Evolutionary conservation across 495 filamentous ascomycete genomes (phyloP), one percentile per base, ranked within the genome.

Genomic region (Daldinia loculata): DNA sequence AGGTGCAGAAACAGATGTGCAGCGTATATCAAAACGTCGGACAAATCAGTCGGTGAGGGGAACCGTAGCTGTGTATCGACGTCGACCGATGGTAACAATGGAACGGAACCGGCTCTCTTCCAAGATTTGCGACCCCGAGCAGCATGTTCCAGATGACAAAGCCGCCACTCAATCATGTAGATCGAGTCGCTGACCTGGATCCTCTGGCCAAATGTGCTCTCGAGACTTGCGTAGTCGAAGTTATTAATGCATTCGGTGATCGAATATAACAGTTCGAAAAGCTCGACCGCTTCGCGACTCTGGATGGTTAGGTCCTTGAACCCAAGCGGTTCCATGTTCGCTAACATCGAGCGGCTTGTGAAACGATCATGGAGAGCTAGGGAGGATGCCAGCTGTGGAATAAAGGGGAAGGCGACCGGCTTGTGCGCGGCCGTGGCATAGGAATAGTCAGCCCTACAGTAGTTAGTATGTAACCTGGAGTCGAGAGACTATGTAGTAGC

Each of bases 151-250:
- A 77, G 27, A 5, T 75, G 65, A 24, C 74, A 77, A 36, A 77
- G 73, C 30, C 70, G 72, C 73, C 73, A 77, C 63, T 77, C 75
- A 9, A 71, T 63, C 38, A 74, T 64, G 22, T 77, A 77, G n/a
- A 77, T 77, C 12, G 75, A 75, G 59, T 77, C 67, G 65, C 75
- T 77, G 48, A 77, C 64, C 12, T 72, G 70, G 24, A 75, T 45
- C 32, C 73, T 60, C 24, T 77, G 65, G 2, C 61, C 62, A 15
- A 72, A 77, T 50, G 74, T 74, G 30, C 51, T 60, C 39, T 65
- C 70, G 53, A 75, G 61, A 38, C 64, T 75, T 29, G 30, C 63
- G 34, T 75, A 77, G 60, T 77, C 70, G 53, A 77, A 77, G 50
- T 67, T 63, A 51, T 68, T 72, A 17, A 77, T 72, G 52, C 73